These are phyloP conservation scores for Eutrema japonicum DNA, from an alignment of 345 rosid genomes.

Conservation along the genomic window DNA sequence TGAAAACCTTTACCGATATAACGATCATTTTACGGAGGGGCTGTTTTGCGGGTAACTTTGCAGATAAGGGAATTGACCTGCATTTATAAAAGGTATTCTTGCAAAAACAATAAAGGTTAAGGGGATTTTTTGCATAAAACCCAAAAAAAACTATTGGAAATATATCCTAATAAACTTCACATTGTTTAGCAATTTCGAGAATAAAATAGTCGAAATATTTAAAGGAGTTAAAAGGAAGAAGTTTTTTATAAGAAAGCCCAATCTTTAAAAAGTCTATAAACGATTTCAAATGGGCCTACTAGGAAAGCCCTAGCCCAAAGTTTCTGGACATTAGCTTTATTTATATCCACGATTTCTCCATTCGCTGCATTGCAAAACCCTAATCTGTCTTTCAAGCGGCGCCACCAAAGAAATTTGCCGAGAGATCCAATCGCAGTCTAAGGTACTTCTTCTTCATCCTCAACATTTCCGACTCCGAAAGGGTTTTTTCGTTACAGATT, in stretches of 20 bases:
- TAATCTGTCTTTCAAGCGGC: conserved; percentile 14
- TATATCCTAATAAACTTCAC: no score
- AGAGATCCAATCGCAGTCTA: background rate
- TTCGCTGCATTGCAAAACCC: conserved; percentile 17
- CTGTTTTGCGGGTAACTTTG: no score
- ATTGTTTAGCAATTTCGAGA: no score
- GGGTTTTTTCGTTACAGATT: background rate
- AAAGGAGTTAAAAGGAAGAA: no score
- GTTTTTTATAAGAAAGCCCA: background rate
- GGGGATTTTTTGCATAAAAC: no score
- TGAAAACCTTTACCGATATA: no score
- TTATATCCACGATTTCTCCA: background rate
- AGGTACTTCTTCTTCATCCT: conserved; percentile 20
- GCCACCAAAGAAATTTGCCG: conserved; percentile 19
- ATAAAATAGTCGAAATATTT: no score
- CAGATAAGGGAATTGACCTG: no score
- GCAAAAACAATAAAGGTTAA: no score
- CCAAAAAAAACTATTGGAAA: no score
- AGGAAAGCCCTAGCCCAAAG: background rate
- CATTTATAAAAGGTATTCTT: no score
- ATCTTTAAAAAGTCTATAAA: background rate
- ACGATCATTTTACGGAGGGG: no score
- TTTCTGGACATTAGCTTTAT: background rate
- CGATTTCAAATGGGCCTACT: background rate
- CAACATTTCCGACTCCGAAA: background rate